Conservation (phyloP, 495 filamentous ascomycete species). For the Glonium stellatum region DNA sequence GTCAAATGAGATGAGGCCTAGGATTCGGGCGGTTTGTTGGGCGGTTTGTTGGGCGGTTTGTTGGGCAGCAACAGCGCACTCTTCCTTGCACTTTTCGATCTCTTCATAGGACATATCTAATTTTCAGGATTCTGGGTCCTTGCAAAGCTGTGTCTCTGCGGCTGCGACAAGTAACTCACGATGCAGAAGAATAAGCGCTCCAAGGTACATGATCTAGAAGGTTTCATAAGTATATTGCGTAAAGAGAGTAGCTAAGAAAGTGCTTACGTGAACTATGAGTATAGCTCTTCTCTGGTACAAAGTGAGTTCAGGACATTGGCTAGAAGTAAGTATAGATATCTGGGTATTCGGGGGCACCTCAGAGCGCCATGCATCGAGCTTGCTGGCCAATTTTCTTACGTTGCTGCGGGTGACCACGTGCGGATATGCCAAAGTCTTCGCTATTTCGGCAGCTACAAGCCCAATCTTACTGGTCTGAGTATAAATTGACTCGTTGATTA, state of each 20-base stretch:
- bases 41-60: no score
- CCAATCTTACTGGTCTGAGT: constrained; percentile 22
- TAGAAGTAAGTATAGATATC: constrained; percentile 11
- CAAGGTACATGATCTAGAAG: constrained; percentile 29
- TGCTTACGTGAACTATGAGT: constrained; percentile 26
- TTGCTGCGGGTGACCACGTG: constrained; percentile 16
- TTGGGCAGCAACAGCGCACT: constrained; percentile 22
- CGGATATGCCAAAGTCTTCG: constrained; percentile 18
- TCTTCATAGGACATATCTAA: constrained; percentile 12
- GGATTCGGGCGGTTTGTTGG: constrained; percentile 19
- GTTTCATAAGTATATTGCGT: no score
- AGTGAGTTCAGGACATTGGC: constrained; percentile 5
- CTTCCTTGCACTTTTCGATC: constrained; percentile 9
- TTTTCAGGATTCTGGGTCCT: constrained; percentile 1
- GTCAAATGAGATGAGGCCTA: constrained; percentile 19
- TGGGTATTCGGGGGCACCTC: constrained; percentile 18
- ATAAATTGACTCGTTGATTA: constrained; percentile 20
- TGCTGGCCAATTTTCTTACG: constrained; percentile 12
- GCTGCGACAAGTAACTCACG: constrained; percentile 17
- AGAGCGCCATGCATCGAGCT: constrained; percentile 19
- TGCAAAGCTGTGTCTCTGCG: constrained; percentile 12
- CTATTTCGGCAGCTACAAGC: constrained; percentile 25
- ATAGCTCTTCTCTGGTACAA: constrained; percentile 21
- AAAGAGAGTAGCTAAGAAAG: no score
- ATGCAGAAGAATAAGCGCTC: constrained; percentile 25